phyloP scores from a whole-genome alignment of 768 basidiomycete genomes.

The Phaeotremella skinneri region DNA sequence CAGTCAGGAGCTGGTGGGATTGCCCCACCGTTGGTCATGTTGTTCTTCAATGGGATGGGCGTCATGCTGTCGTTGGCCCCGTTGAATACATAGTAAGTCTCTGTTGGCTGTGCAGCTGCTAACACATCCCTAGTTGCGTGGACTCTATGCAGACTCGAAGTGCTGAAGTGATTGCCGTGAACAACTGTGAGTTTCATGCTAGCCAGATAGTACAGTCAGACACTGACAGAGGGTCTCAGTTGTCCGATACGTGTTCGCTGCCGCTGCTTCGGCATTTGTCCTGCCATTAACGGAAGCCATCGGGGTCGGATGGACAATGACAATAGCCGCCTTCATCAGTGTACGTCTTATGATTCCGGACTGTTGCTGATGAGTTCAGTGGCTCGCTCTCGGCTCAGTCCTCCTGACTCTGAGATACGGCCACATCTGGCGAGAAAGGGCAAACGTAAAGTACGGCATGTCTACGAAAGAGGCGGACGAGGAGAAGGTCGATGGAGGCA shows the following conservation, averaged over 20 bases:
- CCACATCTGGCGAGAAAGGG: slow-evolving; percentile 40
- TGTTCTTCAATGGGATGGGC: slow-evolving; percentile 38
- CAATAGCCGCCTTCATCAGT: slow-evolving; percentile 38
- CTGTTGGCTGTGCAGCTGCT: background rate
- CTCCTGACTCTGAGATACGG: slow-evolving; percentile 37
- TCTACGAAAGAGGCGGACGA: slow-evolving; percentile 29
- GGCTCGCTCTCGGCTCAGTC: slow-evolving; percentile 19
- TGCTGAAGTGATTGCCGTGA: slow-evolving; percentile 50
- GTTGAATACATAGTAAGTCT: slow-evolving; percentile 45
- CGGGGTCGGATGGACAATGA: slow-evolving; percentile 51
- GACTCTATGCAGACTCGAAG: slow-evolving; percentile 40
- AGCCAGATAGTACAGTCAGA: background rate
- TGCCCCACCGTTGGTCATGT: slow-evolving; percentile 40
- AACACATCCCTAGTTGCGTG: slow-evolving; percentile 16
- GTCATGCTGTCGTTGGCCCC: slow-evolving; percentile 47
- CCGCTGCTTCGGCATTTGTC: slow-evolving; percentile 50
- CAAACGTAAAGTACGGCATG: slow-evolving; percentile 35
- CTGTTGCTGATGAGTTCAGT: slow-evolving; percentile 10
- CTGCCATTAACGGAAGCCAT: slow-evolving; percentile 50
- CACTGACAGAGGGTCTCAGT: slow-evolving; percentile 28
- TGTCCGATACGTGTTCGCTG: slow-evolving; percentile 49
- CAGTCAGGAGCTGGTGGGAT: slow-evolving; percentile 41
- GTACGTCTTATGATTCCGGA: slow-evolving; percentile 19
- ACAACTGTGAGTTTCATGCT: slow-evolving; percentile 41
- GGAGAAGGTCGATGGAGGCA: slow-evolving; percentile 12